Conservation (phyloP, 305 asterid genomes). For the Fraxinus greggii region DNA sequence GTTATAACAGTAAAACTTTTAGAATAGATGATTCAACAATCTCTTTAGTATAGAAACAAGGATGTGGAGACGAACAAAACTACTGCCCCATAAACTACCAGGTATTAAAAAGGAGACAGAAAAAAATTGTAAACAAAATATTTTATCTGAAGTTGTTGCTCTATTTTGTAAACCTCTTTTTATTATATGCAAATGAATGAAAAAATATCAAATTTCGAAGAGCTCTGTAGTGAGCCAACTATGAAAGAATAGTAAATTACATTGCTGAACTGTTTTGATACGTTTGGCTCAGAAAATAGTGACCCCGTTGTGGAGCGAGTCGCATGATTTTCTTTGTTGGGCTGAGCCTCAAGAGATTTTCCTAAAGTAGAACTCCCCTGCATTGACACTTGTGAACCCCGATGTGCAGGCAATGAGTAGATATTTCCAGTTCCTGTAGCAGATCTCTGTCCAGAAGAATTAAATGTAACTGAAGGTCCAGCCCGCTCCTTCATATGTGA, state of each 20-base stretch:
- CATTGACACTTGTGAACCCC: slow-evolving; percentile 35
- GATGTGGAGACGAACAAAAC: not conserved
- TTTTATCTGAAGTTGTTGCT: not conserved
- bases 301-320: slow-evolving; percentile 33
- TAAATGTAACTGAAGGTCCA: slow-evolving; percentile 30
- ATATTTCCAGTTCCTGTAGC: slow-evolving; percentile 36
- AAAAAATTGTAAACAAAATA: not conserved
- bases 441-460: slow-evolving; percentile 42
- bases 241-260: slow-evolving; percentile 38
- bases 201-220: slow-evolving; percentile 11
- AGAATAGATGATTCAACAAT: not conserved
- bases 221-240: slow-evolving; percentile 19
- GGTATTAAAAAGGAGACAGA: not conserved
- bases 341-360: slow-evolving; percentile 37
- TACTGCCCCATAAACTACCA: not conserved
- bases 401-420: slow-evolving; percentile 35
- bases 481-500: slow-evolving; percentile 41
- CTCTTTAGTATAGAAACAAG: not conserved
- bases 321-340: slow-evolving; percentile 37
- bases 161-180: slow-evolving; percentile 11
- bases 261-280: slow-evolving; percentile 64
- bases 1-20: not conserved
- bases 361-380: slow-evolving; percentile 42
- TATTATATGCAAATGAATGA: slow-evolving; percentile 15
- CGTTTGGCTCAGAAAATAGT: slow-evolving; percentile 42